A percentile compares a stretch with the other conserved stretches of the same genome.
Evolutionary conservation across 2,329 filamentous ascomycete species (phyloP).

Genomic region (Thermomyces lanuginosus): DNA sequence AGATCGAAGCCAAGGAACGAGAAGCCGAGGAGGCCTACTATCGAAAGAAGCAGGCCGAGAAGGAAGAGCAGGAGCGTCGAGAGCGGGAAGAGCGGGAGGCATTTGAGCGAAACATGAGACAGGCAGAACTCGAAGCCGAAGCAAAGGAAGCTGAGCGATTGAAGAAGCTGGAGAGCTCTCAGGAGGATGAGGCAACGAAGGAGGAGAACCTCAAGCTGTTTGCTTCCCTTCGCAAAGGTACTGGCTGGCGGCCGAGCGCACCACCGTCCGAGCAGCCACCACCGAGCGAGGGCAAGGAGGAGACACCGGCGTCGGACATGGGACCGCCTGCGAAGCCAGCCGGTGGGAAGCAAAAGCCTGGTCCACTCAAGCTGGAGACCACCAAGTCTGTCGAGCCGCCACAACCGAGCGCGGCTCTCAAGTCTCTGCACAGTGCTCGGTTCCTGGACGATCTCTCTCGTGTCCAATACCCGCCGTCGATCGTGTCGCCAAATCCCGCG

Average conservation of each 20-base stretch:
- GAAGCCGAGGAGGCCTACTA: conserved; percentile 34
- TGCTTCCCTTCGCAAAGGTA: conserved; percentile 29
- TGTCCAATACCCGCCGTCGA: conserved; percentile 64
- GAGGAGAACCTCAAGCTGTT: conserved; percentile 25
- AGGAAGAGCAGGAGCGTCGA: conserved; percentile 34
- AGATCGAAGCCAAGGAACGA: conserved; percentile 31
- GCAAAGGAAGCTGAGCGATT: conserved; percentile 29
- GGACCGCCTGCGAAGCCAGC: conserved; percentile 38
- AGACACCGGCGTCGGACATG: conserved; percentile 29
- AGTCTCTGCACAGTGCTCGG: conserved; percentile 78
- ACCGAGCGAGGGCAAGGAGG: conserved; percentile 28
- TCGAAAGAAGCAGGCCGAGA: conserved; percentile 66
- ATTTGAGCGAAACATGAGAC: conserved; percentile 33
- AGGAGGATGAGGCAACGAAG: conserved; percentile 17
- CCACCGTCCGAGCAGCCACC: conserved; percentile 15
- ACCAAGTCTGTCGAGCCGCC: conserved; percentile 76
- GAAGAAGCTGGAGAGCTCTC: conserved; percentile 23
- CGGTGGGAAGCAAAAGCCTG: conserved; percentile 61
- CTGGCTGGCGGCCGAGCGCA: conserved; percentile 16
- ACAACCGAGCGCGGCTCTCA: conserved; percentile 84
- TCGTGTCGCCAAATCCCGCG: conserved; percentile 80
- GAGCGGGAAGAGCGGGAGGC: conserved; percentile 30
- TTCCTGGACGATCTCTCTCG: conserved; percentile 68
- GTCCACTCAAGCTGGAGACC: conserved; percentile 74
- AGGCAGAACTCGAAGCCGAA: conserved; percentile 33